Evolutionary conservation across 2,329 filamentous ascomycete genomes (phyloP).

Genomic region (Phialemonium atrogriseum): DNA sequence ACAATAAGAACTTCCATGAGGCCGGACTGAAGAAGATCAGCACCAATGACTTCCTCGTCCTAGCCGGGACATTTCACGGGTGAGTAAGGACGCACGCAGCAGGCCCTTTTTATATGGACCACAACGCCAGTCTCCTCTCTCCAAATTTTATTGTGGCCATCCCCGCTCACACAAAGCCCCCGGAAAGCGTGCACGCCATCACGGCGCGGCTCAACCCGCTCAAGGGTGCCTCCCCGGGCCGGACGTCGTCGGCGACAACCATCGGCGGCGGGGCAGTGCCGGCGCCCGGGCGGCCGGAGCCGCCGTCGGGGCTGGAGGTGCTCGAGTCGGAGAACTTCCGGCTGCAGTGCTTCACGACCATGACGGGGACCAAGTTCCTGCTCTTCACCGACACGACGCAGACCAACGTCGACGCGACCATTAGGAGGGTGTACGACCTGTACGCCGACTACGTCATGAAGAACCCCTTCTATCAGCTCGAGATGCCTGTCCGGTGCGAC

Average conservation of each 20-base stretch:
- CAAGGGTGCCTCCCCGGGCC: slow-evolving; percentile 24
- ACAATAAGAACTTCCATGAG: slow-evolving; percentile 88
- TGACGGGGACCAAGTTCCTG: slow-evolving; percentile 92
- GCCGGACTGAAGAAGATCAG: slow-evolving; percentile 78
- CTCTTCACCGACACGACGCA: slow-evolving; percentile 88
- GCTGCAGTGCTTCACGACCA: slow-evolving; percentile 89
- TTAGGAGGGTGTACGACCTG: slow-evolving; percentile 82
- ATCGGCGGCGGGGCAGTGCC: slow-evolving; percentile 22
- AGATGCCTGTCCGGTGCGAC: slow-evolving; percentile 95
- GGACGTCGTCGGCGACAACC: slow-evolving; percentile 26
- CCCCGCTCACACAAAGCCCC: not conserved
- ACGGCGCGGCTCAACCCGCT: slow-evolving; percentile 55
- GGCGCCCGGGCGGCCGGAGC: slow-evolving; percentile 23
- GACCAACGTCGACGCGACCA: slow-evolving; percentile 75
- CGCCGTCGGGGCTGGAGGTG: slow-evolving; percentile 75
- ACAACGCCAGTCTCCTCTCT: slow-evolving; percentile 15
- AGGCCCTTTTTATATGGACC: too few species aligned
- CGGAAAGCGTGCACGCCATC: slow-evolving; percentile 58
- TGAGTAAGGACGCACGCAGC: too few species aligned
- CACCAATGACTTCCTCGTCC: slow-evolving; percentile 93
- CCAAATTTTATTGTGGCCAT: slow-evolving; percentile 7
- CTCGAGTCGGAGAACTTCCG: slow-evolving; percentile 92
- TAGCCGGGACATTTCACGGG: slow-evolving; percentile 97
- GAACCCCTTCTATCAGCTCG: slow-evolving; percentile 95
- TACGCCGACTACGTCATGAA: slow-evolving; percentile 99